phyloP scores from a whole-genome alignment of 148 eudicot genomes.

The Heliosperma pusillum region DNA sequence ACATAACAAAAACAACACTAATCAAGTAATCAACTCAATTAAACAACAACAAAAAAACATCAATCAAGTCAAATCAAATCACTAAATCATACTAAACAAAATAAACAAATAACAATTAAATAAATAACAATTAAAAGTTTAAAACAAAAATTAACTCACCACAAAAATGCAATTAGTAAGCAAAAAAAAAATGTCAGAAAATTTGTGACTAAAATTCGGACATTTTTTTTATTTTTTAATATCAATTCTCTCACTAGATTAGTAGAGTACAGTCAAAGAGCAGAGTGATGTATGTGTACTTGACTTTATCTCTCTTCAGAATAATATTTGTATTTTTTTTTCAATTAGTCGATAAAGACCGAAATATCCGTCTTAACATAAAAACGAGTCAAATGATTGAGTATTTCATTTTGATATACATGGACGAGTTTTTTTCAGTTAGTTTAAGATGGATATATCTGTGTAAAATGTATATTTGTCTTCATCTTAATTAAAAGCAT shows the following conservation, averaged over 20 bases:
- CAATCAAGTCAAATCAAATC: not conserved
- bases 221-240: not conserved
- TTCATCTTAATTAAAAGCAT: too few species aligned
- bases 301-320: not conserved
- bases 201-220: not conserved
- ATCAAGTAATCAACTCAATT: not conserved
- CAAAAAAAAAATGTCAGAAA: not conserved
- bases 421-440: too few species aligned
- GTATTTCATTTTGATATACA: too few species aligned
- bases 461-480: too few species aligned
- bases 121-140: not conserved
- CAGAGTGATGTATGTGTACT: not conserved
- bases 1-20: not conserved
- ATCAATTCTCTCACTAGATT: not conserved
- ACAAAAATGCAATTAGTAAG: not conserved
- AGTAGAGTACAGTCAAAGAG: not conserved
- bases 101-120: not conserved
- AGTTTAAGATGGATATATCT: too few species aligned
- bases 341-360: too few species aligned
- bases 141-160: not conserved
- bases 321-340: not conserved
- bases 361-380: too few species aligned
- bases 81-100: not conserved
- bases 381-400: too few species aligned
- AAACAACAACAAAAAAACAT: not conserved